Percentiles rank a stretch among this genome's conserved stretches.
phyloP scores from a whole-genome alignment of 2,329 filamentous ascomycete genomes.

The Stylonectria norvegica region DNA sequence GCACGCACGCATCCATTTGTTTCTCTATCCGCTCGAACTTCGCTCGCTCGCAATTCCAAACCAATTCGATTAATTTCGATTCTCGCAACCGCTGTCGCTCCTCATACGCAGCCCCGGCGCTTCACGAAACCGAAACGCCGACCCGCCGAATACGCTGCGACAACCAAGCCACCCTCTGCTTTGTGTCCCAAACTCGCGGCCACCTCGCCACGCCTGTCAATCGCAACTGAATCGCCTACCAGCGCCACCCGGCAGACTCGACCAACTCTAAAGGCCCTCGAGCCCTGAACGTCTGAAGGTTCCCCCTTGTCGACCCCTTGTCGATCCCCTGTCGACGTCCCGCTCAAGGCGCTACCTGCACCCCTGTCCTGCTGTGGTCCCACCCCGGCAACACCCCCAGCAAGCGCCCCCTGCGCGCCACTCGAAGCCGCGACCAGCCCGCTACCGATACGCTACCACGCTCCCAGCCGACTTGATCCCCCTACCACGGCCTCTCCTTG shows the following conservation, averaged over 20 bases:
- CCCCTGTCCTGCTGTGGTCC: constrained; percentile 12
- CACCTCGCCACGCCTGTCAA: background rate
- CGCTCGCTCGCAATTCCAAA: too few relatives aligned
- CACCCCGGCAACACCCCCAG: constrained; percentile 1
- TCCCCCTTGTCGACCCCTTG: background rate
- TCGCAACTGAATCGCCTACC: constrained; percentile 1
- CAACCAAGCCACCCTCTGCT: background rate
- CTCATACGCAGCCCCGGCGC: constrained; percentile 8
- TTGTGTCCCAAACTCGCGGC: background rate
- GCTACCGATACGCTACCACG: constrained; percentile 7
- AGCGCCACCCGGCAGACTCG: background rate
- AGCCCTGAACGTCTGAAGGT: background rate
- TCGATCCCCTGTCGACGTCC: background rate
- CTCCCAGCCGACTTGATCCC: too few relatives aligned
- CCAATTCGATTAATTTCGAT: background rate
- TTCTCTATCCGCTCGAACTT: too few relatives aligned
- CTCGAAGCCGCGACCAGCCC: constrained; percentile 6
- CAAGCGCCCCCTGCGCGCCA: constrained; percentile 1
- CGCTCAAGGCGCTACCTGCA: background rate
- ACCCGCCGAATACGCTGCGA: background rate
- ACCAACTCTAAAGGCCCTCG: background rate
- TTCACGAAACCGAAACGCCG: constrained; percentile 17
- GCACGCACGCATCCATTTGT: too few relatives aligned
- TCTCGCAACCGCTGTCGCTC: constrained; percentile 1
- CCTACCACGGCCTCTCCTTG: constrained; percentile 3